These are phyloP conservation scores for Tillandsia leiboldiana DNA, from an alignment of 176 grass and related monocot genomes.

Conservation along the genomic window DNA sequence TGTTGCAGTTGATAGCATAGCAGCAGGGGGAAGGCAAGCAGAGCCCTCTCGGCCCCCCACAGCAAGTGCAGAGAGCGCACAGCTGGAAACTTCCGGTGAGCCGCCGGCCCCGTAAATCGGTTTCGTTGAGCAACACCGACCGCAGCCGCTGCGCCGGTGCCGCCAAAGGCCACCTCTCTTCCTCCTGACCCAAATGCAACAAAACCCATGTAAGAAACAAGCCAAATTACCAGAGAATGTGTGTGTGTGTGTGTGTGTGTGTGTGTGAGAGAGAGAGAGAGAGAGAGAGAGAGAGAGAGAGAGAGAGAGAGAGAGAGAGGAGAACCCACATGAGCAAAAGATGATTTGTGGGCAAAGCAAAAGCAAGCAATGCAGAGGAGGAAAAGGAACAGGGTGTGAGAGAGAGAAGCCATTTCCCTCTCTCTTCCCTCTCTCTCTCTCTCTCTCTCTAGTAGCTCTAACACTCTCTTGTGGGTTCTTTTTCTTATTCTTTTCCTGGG, in stretches of 20 bases:
- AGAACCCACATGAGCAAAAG: constrained; percentile 2
- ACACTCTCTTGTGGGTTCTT: too few relatives aligned
- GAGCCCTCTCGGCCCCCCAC: constrained; percentile 51
- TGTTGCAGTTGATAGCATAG: constrained; percentile 94
- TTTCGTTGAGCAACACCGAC: constrained; percentile 29
- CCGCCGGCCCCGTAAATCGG: constrained; percentile 16
- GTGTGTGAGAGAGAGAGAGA: neutral
- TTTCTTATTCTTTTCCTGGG: too few relatives aligned
- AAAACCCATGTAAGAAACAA: neutral
- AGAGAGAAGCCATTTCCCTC: constrained; percentile 26
- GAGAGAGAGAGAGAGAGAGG: constrained; percentile 1
- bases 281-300: neutral
- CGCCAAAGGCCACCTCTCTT: constrained; percentile 2
- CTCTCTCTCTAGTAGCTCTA: neutral
- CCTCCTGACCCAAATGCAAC: constrained; percentile 1
- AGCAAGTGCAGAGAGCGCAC: constrained; percentile 77
- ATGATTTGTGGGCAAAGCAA: neutral
- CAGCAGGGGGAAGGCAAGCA: constrained; percentile 83
- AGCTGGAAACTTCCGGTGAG: constrained; percentile 61
- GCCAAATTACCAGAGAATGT: neutral
- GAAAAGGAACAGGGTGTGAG: constrained; percentile 11
- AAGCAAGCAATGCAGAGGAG: constrained; percentile 7
- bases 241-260: too few relatives aligned
- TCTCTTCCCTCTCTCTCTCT: constrained; percentile 14
- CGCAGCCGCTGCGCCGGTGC: constrained; percentile 3